Percentiles rank a stretch among this genome's conserved stretches.
Evolutionary conservation across 176 grass and related monocot genomes (phyloP).

Genomic region (Oryza longistaminata): DNA sequence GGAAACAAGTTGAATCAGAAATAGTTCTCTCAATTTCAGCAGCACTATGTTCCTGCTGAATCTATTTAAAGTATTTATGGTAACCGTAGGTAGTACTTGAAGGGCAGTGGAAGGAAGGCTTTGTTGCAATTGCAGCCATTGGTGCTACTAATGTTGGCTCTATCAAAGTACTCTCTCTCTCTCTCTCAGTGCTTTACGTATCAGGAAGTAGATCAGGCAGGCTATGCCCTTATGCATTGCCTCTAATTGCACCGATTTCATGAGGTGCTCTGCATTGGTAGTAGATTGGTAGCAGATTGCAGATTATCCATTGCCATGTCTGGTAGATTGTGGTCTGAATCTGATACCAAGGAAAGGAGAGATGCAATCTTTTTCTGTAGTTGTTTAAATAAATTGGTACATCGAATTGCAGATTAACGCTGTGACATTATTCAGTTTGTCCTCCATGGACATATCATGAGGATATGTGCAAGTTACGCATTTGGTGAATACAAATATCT

Average conservation of each 20-base stretch:
- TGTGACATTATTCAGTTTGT: neutral
- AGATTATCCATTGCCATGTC: neutral
- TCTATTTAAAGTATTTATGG: conserved; percentile 15
- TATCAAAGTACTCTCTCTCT: conserved; percentile 53
- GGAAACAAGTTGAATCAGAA: neutral
- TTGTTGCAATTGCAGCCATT: conserved; percentile 70
- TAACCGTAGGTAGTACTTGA: conserved; percentile 69
- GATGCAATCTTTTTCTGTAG: neutral
- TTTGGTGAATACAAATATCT: neutral
- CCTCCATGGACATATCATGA: neutral
- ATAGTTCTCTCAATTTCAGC: neutral
- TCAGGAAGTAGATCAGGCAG: neutral
- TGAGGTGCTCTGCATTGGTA: neutral
- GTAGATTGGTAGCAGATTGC: neutral
- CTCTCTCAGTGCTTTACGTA: neutral
- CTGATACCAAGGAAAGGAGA: neutral
- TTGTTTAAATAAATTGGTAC: neutral
- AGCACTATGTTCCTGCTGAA: neutral
- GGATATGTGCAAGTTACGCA: neutral
- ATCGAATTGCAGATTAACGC: no score
- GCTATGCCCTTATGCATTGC: neutral
- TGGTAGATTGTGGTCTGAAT: neutral
- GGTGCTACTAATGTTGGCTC: conserved; percentile 89
- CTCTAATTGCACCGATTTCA: neutral
- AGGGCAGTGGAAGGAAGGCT: conserved; percentile 74